phyloP scores from a whole-genome alignment of 495 filamentous ascomycete genomes.

The Aspergillus steynii region DNA sequence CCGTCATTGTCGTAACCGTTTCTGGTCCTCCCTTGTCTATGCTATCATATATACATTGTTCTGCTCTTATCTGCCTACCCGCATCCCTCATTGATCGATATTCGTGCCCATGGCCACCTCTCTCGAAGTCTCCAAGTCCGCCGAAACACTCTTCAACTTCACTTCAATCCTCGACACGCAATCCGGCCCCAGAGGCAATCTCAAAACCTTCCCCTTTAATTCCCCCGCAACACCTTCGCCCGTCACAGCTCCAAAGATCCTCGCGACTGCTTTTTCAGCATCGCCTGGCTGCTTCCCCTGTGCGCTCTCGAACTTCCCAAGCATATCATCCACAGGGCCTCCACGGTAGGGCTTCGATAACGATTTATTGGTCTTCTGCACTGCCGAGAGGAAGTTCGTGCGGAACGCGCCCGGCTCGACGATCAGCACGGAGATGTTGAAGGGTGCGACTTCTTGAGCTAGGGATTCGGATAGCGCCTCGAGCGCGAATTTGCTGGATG shows the following conservation, averaged over 20 bases:
- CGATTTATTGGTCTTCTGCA: constrained; percentile 7
- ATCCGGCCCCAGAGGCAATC: constrained; percentile 24
- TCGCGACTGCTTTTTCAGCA: constrained; percentile 41
- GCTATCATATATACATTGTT: too few relatives aligned
- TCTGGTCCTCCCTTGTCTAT: too few relatives aligned
- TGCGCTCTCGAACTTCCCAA: constrained; percentile 9
- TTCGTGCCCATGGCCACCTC: constrained; percentile 6
- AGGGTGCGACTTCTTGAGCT: constrained; percentile 26
- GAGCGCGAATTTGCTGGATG: constrained; percentile 30
- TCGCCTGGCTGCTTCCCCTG: constrained; percentile 41
- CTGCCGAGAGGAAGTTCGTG: constrained; percentile 22
- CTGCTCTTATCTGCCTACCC: neutral
- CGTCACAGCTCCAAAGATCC: constrained; percentile 48
- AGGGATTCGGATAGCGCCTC: constrained; percentile 28
- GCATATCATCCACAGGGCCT: constrained; percentile 10
- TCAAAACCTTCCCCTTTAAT: constrained; percentile 20
- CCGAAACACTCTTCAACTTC: constrained; percentile 13
- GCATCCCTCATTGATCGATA: neutral
- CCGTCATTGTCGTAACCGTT: too few relatives aligned
- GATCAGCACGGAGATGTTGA: constrained; percentile 32
- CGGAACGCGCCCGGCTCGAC: constrained; percentile 42
- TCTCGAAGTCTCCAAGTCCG: constrained; percentile 11
- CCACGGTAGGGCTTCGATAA: constrained; percentile 13
- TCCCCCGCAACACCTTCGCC: constrained; percentile 32
- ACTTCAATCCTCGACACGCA: constrained; percentile 15